Base-by-base conservation (phyloP, 164 flowering plant genomes). In the Annona cherimola region DNA sequence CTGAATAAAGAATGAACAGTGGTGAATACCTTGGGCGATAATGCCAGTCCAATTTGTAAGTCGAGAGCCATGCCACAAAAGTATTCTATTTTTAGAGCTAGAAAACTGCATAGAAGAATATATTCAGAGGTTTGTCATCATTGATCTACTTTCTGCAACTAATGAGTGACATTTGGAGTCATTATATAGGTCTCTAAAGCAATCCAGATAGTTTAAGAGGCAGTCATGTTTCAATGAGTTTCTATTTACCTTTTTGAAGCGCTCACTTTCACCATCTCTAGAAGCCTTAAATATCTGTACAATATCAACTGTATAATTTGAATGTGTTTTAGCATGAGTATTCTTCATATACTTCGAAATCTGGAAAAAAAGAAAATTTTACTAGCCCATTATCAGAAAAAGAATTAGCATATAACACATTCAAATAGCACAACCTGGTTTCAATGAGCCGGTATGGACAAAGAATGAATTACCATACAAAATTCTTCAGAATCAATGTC, bases 31-130 rank as follows among this genome's bases (percentile, higher is more conserved):
- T 89, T 92, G 99, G 14, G 95, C 88, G 39, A 92, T 79, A 75
- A 92, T 94, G 69, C 97, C 97, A 66, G 94, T 83, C 99, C 99
- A 94, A 76, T 94, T 94, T 71, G 99, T 81, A 67, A 94, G 97
- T 69, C 99, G 86, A 75, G 99, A 94, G 60, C 99, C 99, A 83
- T 92, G 99, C 97, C 99, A 94, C 78, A 94, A 75, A 64, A 94
- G 93, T 95, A 89, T 87, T 78, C 93, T 89, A 73, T 94, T 94
- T 75, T 83, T 83, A 3, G 86, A 76, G 62, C 45, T 45, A 63
- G 87, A 81, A 80, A 90, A 94, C 99, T 92, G 89, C 71, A 76
- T 42, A 74, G 1, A 75, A 70, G 7, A 42, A 68, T 69, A 46
- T 6, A 59, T 35, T 26, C 35, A 1, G 35, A 26, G 35, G 35